Evolutionary conservation across 2,329 filamentous ascomycete species (phyloP), one percentile per base, ranked within the genome.

Genomic region (Verticillium isaacii): DNA sequence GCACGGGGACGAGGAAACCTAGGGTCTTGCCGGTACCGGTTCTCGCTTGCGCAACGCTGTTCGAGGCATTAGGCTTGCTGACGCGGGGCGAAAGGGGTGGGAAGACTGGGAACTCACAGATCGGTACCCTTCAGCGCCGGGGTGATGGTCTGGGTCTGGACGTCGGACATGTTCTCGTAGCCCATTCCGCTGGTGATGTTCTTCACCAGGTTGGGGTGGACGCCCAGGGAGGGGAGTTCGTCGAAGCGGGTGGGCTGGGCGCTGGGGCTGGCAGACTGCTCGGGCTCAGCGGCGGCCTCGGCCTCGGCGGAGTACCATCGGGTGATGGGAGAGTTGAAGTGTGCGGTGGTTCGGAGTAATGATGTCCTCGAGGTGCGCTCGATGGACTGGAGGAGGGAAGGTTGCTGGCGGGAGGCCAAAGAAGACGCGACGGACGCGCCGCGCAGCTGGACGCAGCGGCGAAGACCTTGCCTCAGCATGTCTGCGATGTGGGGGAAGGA

Each of bases 11-110:
- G 29, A 99, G 82, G 80, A 98, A 99, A 39, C 92, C 95, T 62
- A 98, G 79, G 0, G 95, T 99, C 79, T 99, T 99, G 73, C 95
- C 95, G 4, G 95, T 98, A 73, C 95, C 95, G 9, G 95, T 99
- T 78, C 92, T 97, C 63, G 95, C 95, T 79, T 98, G 95, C 56
- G 94, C 95, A 67, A 98, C 83, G 68, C 90, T 92, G 29, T 70
- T 64, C 54, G n/a, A 50, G 4, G 8, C 1, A 9, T 50, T 50
- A 50, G 45, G 29, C 19, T 8, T 23, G 7, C 9, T 45, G 39
- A 17, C 5, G n/a, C 57, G 68, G 8, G 55, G n/a, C 45, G 12
- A 14, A 15, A n/a, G 19, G 45, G 19, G 7, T 23, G 2, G 17
- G 14, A 14, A 14, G 41, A 23, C 7, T 9, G 7, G 5, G 12